Percentiles rank a stretch among this genome's conserved stretches.
Evolutionary conservation across 345 rosid species (phyloP).

Genomic region (Carallia pectinifolia): DNA sequence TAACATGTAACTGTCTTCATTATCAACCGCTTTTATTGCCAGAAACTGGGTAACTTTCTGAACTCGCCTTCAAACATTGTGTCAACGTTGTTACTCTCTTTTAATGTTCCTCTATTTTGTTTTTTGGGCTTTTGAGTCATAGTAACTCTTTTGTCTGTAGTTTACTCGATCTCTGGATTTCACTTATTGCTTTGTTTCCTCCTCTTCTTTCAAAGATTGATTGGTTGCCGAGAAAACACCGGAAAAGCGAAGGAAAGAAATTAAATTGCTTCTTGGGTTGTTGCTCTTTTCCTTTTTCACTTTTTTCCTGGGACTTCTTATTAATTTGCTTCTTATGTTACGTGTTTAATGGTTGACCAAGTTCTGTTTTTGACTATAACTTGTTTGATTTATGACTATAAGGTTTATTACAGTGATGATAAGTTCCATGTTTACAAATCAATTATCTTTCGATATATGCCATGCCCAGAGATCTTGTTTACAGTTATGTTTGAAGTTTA

Average conservation of each 20-base stretch:
- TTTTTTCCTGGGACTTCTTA: neutral
- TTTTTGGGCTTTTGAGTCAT: neutral
- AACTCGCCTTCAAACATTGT: conserved; percentile 1
- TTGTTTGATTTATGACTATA: neutral
- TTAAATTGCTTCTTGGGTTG: neutral
- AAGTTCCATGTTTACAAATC: neutral
- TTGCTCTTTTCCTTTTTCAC: conserved; percentile 1
- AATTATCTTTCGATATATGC: neutral
- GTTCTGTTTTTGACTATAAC: neutral
- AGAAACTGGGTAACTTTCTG: neutral
- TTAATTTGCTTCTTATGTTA: neutral
- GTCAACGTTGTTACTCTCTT: neutral
- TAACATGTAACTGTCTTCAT: conserved; percentile 21
- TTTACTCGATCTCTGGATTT: neutral
- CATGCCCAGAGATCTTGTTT: neutral
- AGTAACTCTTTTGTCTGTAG: neutral
- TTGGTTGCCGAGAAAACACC: conserved; percentile 23
- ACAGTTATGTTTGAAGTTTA: neutral
- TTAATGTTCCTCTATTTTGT: conserved; percentile 1
- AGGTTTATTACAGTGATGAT: neutral
- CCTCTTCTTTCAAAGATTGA: neutral
- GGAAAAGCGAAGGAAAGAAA: conserved; percentile 5
- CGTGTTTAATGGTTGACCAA: neutral
- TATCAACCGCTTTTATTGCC: neutral
- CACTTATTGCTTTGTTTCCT: neutral